Conservation (phyloP, 768 basidiomycete species). For the Galerina marginata region DNA sequence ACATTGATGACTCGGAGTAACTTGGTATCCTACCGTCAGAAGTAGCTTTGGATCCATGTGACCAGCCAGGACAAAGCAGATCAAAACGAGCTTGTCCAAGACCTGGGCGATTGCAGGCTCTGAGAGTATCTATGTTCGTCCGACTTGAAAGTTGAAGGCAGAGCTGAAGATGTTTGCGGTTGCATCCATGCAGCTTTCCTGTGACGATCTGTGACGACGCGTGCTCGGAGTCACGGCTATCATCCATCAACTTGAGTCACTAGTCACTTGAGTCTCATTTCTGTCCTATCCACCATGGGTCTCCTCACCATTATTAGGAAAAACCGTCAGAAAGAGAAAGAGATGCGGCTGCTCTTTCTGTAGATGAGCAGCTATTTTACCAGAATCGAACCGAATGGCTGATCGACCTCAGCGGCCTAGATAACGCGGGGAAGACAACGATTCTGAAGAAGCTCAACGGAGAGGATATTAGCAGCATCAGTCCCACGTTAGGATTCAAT, state of each 20-base stretch:
- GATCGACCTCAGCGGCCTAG: constrained; percentile 73
- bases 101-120: too few species aligned
- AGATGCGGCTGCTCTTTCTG: constrained; percentile 97
- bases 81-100: not conserved
- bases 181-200: too few species aligned
- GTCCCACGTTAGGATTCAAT: constrained; percentile 97
- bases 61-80: not conserved
- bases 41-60: too few species aligned
- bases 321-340: constrained; percentile 92
- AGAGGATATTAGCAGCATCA: constrained; percentile 87
- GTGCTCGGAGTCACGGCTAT: not conserved
- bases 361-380: constrained; percentile 37
- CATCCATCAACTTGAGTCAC: constrained; percentile 12
- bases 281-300: constrained; percentile 61
- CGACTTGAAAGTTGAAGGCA: too few species aligned
- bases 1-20: too few species aligned
- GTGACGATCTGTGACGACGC: too few species aligned
- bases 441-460: constrained; percentile 94
- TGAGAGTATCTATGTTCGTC: too few species aligned
- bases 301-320: constrained; percentile 97
- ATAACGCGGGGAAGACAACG: constrained; percentile 99
- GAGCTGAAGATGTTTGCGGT: too few species aligned
- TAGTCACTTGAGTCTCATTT: not conserved
- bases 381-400: constrained; percentile 15
- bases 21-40: too few species aligned